Percentiles rank a stretch among this genome's conserved stretches.
Conservation (phyloP, 1,284 basidiomycete genomes). For the Vanrija humicola region DNA sequence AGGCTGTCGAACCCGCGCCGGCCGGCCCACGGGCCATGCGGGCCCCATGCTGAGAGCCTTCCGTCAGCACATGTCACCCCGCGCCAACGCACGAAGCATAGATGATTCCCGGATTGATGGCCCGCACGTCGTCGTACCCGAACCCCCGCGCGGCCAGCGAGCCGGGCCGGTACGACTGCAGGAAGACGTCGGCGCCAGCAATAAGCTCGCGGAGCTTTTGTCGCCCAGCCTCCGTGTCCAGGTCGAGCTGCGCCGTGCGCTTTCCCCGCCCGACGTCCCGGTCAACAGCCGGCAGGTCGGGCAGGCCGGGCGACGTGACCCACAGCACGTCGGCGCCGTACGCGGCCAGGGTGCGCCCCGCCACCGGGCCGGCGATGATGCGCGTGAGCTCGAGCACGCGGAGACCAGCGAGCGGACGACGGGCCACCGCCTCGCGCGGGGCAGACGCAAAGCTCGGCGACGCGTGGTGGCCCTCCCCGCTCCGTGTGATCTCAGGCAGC, state of each 20-base stretch:
- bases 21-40: slow-evolving; percentile 58
- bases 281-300: slow-evolving; percentile 57
- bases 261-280: slow-evolving; percentile 64
- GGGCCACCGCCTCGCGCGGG: slow-evolving; percentile 39
- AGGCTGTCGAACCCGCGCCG: slow-evolving; percentile 63
- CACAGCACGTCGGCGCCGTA: slow-evolving; percentile 61
- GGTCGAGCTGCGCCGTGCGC: slow-evolving; percentile 61
- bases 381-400: slow-evolving; percentile 59
- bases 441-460: slow-evolving; percentile 55
- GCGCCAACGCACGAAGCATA: slow-evolving; percentile 51
- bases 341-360: slow-evolving; percentile 37
- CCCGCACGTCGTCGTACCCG: slow-evolving; percentile 41
- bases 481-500: slow-evolving; percentile 18
- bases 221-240: slow-evolving; percentile 47
- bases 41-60: slow-evolving; percentile 56
- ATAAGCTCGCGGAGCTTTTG: slow-evolving; percentile 50
- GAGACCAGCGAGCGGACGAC: slow-evolving; percentile 54
- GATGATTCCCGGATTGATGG: slow-evolving; percentile 55
- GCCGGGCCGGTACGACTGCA: slow-evolving; percentile 64
- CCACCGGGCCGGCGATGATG: slow-evolving; percentile 59
- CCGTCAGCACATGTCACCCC: too few relatives aligned
- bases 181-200: slow-evolving; percentile 57
- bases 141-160: slow-evolving; percentile 51
- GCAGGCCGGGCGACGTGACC: slow-evolving; percentile 58
- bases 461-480: slow-evolving; percentile 45